Evolutionary conservation across 495 filamentous ascomycete species (phyloP), one percentile per base, ranked within the genome.

Genomic region (Aspergillus steynii): DNA sequence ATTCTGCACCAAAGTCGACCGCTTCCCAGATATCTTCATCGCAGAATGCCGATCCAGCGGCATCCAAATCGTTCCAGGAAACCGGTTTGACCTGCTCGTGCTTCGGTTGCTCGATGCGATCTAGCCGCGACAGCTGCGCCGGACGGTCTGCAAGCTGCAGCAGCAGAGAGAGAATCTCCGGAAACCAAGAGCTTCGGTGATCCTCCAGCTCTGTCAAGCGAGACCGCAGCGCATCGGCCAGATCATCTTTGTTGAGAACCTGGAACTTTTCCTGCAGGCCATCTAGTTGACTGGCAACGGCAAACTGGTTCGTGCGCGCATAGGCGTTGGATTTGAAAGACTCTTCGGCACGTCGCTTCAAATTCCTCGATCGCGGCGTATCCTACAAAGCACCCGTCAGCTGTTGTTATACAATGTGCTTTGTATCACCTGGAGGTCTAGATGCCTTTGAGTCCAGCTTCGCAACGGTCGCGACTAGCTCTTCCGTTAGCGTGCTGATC

Each of bases 241-340:
- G 73, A 15, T 86, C 84, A 69, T 97, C 93, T 59, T 86, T 83
- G 71, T 89, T 87, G 32, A 90, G 78, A 52, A 97, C 80, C 46
- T 85, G 83, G 71, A 96, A 96, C 65, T 94, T 94, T 73, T 99
- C 95, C 62, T 92, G 89, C 20, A 96, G 80, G 3, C 95, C 95
- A 27, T 88, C 84, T 5, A 96, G 81, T 37, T 83, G 86, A 20
- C 83, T 82, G 28, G 84, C 74, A 12, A 97, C 86, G 32, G 91
- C 91, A 70, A 97, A 99, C 66, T 96, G 94, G 75, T 97, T 95
- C 0, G 88, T 91, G 37, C 92, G 86, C 26, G 78, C 79, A 77
- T 89, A 88, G 42, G 76, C 81, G 55, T 88, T 80, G 42, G 86
- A 74, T 77, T 71, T 71, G n/a, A 78, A 34, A 12, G 58, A 59